Conservation (phyloP, 805 yeast genomes). For the Suhomyces kilbournensis region DNA sequence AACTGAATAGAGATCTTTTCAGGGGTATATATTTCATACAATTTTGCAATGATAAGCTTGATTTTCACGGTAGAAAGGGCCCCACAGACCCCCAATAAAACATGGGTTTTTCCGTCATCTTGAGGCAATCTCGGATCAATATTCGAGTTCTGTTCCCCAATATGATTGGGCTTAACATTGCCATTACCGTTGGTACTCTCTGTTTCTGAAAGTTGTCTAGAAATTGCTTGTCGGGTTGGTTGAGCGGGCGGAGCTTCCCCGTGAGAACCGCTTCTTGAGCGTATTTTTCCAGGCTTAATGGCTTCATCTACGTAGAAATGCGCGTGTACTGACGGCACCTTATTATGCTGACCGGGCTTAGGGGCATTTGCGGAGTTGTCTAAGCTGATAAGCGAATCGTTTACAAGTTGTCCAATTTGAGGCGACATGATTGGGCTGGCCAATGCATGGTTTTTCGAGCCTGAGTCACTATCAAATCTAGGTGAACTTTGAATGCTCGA, state of each 20-base stretch:
- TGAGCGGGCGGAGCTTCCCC: constrained; percentile 10
- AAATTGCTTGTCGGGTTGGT: not conserved
- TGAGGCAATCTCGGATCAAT: constrained; percentile 64
- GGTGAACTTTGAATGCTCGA: constrained; percentile 1
- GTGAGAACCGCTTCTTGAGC: constrained; percentile 41
- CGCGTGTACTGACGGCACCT: constrained; percentile 68
- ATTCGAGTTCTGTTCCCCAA: constrained; percentile 42
- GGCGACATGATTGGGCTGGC: constrained; percentile 1
- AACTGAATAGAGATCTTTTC: constrained; percentile 53
- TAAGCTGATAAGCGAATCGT: constrained; percentile 19
- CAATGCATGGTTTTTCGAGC: not conserved
- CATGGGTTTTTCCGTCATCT: constrained; percentile 55
- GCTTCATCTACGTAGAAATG: constrained; percentile 73
- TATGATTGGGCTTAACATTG: not conserved
- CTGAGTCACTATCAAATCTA: not conserved
- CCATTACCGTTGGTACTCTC: not conserved
- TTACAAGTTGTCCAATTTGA: not conserved
- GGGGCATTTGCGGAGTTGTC: constrained; percentile 33
- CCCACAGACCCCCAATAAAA: constrained; percentile 58
- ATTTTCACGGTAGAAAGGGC: constrained; percentile 52
- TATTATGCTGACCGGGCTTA: constrained; percentile 39
- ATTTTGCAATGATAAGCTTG: constrained; percentile 48
- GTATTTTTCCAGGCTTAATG: constrained; percentile 42
- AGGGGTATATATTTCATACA: constrained; percentile 49
- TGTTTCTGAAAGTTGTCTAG: not conserved